Percentiles rank a stretch among this genome's conserved stretches.
Evolutionary conservation across 352 stramenopile species (phyloP).

Genomic region (Phytopythium helicoides): DNA sequence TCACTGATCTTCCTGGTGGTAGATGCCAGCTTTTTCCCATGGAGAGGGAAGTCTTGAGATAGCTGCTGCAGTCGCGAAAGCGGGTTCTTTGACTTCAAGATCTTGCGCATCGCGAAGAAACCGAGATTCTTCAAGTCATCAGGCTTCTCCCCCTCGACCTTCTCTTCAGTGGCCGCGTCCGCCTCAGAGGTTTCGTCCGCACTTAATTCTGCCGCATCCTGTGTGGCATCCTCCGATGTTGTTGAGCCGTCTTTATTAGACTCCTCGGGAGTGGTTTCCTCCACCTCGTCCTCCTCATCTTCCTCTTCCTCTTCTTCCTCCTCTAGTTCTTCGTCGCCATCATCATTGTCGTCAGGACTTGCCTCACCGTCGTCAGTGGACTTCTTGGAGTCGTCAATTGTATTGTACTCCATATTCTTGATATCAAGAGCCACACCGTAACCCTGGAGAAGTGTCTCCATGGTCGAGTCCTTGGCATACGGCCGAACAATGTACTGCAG

Average conservation of each 20-base stretch:
- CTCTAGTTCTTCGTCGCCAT: slow-evolving; percentile 20
- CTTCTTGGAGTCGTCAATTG: slow-evolving; percentile 90
- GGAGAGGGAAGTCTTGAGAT: slow-evolving; percentile 89
- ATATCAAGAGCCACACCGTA: slow-evolving; percentile 94
- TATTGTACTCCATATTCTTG: slow-evolving; percentile 98
- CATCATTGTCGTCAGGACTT: slow-evolving; percentile 30
- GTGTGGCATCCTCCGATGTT: no score
- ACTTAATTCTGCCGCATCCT: no score
- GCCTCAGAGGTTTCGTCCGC: slow-evolving; percentile 18
- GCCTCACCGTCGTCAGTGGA: slow-evolving; percentile 29
- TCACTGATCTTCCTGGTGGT: slow-evolving; percentile 51
- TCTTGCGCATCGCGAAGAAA: slow-evolving; percentile 68
- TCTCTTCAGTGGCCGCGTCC: background rate
- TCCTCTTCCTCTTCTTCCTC: slow-evolving; percentile 35
- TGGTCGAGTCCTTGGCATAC: slow-evolving; percentile 54
- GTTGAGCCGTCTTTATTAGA: no score
- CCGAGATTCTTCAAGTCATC: slow-evolving; percentile 91
- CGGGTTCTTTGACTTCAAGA: slow-evolving; percentile 72
- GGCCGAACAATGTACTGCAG: slow-evolving; percentile 87
- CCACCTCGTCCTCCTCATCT: slow-evolving; percentile 54
- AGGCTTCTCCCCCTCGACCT: slow-evolving; percentile 46
- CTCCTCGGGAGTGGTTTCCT: no score
- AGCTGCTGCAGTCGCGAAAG: slow-evolving; percentile 77
- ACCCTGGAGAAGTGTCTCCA: slow-evolving; percentile 85
- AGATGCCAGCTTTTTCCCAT: slow-evolving; percentile 73